Evolutionary conservation across 1,139 yeast species (phyloP), one percentile per base, ranked within the genome.

Genomic region (Suzukiozyma palmioleophila): DNA sequence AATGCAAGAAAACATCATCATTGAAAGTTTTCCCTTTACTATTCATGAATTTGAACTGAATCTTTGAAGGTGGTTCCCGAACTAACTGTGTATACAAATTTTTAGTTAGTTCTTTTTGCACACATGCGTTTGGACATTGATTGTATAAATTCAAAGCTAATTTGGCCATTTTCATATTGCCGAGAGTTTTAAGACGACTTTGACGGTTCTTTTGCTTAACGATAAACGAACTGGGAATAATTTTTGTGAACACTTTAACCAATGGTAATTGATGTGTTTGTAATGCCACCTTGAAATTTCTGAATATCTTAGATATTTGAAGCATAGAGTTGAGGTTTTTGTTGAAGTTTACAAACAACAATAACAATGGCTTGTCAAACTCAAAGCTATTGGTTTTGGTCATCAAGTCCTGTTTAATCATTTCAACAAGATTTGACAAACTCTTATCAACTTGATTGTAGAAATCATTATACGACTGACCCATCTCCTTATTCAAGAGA

Each of bases 1-100:
- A 69, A 56, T 90, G 97, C 30, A 92, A 66, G 48, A 81, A 85
- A 1, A 85, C 72, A 53, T 89, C 96, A 48, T 87, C 90, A 29
- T 58, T 58, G 32, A 59, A 60, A 32, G 53, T 54, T 28, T 53
- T 54, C 29, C 59, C 64, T 33, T 56, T 55, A 13, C 45, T 48
- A 42, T 59, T 63, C 51, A 67, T 54, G 37, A 66, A 73, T 57
- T 75, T 78, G 61, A 83, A 85, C 44, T 70, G 75, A 39, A 80
- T 51, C 30, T 61, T 64, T 1, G 66, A 53, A 1, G 77, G 75
- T 5, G 77, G 65, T 14, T 73, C 79, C 41, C 63, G 67, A 4
- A 73, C 70, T 32, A 77, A 54, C 6, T 65, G 66, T 2, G 78
- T 62, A 40, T 61, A 69, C n/a, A 68, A 57, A 16, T 51, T 50